A percentile compares a stretch with the other conserved stretches of the same genome.
Conservation (phyloP, 164 flowering plant species). For the Taxillus chinensis region DNA sequence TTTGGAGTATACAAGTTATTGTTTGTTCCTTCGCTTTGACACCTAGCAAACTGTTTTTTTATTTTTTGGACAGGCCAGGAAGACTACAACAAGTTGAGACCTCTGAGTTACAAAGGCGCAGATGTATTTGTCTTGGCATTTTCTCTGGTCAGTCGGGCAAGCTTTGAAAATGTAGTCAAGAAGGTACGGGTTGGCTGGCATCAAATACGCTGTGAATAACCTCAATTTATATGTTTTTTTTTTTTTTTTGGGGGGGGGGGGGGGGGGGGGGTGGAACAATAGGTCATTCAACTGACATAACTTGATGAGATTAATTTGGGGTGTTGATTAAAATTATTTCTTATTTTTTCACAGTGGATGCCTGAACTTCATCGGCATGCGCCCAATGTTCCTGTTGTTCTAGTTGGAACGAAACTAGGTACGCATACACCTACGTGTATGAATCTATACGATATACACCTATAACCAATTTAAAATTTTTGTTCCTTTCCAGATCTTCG, state of each 20-base stretch:
- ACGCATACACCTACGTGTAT: background rate
- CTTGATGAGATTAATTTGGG: no score
- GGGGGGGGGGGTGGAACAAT: no score
- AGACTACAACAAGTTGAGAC: slow-evolving; percentile 97
- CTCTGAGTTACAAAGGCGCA: slow-evolving; percentile 96
- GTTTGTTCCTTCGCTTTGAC: background rate
- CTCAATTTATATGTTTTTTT: no score
- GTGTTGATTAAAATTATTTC: background rate
- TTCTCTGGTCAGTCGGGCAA: slow-evolving; percentile 88
- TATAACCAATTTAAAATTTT: no score
- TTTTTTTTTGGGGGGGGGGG: no score
- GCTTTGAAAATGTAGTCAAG: slow-evolving; percentile 98
- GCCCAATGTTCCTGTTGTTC: slow-evolving; percentile 91
- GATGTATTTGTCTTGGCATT: slow-evolving; percentile 94
- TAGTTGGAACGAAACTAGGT: slow-evolving; percentile 97
- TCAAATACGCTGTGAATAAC: no score
- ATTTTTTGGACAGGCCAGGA: slow-evolving; percentile 63
- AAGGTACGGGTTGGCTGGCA: slow-evolving; percentile 45
- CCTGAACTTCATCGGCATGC: slow-evolving; percentile 96
- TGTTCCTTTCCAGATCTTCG: slow-evolving; percentile 62
- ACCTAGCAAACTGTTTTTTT: background rate
- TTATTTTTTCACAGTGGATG: slow-evolving; percentile 68
- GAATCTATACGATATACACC: no score
- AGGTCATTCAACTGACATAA: no score
- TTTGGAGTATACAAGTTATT: background rate